These are phyloP conservation scores for Daldinia loculata DNA, from an alignment of 495 filamentous ascomycete species.

Conservation along the genomic window DNA sequence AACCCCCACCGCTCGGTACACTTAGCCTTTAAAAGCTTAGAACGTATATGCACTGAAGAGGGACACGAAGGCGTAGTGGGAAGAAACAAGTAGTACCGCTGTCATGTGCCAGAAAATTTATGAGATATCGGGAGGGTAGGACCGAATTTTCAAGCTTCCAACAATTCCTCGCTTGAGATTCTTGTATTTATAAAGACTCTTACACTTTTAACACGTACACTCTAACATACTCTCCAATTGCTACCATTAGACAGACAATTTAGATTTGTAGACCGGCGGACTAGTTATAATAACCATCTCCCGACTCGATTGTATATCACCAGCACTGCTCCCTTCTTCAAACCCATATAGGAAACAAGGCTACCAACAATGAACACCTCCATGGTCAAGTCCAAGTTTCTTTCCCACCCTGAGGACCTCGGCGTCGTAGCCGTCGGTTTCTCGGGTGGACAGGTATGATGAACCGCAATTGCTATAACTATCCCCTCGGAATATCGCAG, in stretches of 20 bases:
- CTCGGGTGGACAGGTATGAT: conserved; percentile 89
- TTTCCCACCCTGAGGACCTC: conserved; percentile 77
- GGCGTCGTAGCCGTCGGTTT: conserved; percentile 96
- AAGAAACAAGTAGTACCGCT: conserved; percentile 22
- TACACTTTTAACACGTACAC: not conserved
- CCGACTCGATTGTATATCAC: not conserved
- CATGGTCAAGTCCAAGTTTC: conserved; percentile 82
- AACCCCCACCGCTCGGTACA: conserved; percentile 29
- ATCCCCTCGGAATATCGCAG: not conserved
- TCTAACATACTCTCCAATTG: not conserved
- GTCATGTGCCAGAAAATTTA: conserved; percentile 34
- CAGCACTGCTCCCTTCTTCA: too few relatives aligned
- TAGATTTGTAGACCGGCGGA: not conserved
- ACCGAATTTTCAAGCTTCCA: conserved; percentile 1
- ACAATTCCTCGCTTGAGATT: not conserved
- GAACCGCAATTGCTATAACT: conserved; percentile 7
- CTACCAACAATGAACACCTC: conserved; percentile 62
- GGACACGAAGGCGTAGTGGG: not conserved
- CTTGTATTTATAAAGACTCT: not conserved
- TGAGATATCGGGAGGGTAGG: not conserved
- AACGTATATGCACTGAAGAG: not conserved
- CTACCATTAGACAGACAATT: not conserved
- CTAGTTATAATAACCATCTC: not conserved
- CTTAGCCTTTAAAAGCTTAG: conserved; percentile 27
- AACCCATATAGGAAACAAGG: not conserved